Conservation (phyloP, 2,329 filamentous ascomycete species). For the Fonsecaea pedrosoi region DNA sequence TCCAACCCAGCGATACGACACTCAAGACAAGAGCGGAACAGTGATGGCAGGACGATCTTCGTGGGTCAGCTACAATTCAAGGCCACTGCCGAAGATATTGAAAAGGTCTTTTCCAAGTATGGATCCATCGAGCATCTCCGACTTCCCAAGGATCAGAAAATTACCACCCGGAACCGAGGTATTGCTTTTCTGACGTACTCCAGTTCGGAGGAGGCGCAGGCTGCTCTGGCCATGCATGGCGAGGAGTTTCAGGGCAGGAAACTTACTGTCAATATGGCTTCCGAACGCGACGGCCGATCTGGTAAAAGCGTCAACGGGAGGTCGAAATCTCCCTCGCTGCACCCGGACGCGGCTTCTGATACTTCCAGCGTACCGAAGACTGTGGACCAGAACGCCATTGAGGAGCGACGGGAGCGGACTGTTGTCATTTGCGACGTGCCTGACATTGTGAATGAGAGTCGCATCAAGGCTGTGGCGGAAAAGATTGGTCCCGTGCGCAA, state of each 20-base stretch:
- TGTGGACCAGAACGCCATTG: slow-evolving; percentile 41
- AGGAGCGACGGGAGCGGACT: slow-evolving; percentile 68
- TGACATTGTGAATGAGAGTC: slow-evolving; percentile 89
- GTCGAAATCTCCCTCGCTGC: slow-evolving; percentile 31
- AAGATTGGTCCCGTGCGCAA: slow-evolving; percentile 74
- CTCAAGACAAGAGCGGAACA: slow-evolving; percentile 75
- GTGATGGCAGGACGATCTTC: slow-evolving; percentile 88
- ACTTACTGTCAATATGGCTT: slow-evolving; percentile 67
- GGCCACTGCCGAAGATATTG: slow-evolving; percentile 71
- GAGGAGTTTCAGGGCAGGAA: slow-evolving; percentile 72
- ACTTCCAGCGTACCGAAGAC: slow-evolving; percentile 40
- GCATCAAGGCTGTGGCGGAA: slow-evolving; percentile 75
- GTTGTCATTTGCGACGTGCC: slow-evolving; percentile 84
- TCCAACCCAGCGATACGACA: slow-evolving; percentile 83
- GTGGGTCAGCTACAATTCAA: slow-evolving; percentile 71
- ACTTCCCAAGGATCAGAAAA: slow-evolving; percentile 71
- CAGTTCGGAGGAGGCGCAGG: slow-evolving; percentile 50
- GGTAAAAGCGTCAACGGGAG: slow-evolving; percentile 43
- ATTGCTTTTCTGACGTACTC: slow-evolving; percentile 81
- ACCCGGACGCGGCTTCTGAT: slow-evolving; percentile 29
- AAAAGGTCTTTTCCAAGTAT: slow-evolving; percentile 73
- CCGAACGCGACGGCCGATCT: slow-evolving; percentile 47
- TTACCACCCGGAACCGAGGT: slow-evolving; percentile 69
- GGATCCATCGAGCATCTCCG: slow-evolving; percentile 76
- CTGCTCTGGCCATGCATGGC: slow-evolving; percentile 72